These are phyloP conservation scores for Breynia disticha DNA, from an alignment of 441 rosid species.

Conservation along the genomic window DNA sequence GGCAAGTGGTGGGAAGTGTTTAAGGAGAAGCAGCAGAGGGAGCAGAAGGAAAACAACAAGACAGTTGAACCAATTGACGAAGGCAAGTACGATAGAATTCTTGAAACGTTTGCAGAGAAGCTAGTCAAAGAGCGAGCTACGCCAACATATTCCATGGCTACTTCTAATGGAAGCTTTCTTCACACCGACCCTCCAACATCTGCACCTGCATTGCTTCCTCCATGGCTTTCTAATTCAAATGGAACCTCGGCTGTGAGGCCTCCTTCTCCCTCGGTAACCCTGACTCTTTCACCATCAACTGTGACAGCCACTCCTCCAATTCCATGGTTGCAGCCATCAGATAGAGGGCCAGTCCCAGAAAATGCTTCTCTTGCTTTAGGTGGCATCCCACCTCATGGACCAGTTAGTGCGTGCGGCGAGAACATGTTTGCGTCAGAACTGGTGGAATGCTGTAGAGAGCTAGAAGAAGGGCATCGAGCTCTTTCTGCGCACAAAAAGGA, in stretches of 20 bases:
- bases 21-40: constrained; percentile 91
- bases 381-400: constrained; percentile 31
- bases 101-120: constrained; percentile 93
- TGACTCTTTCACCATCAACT: constrained; percentile 71
- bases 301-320: constrained; percentile 60
- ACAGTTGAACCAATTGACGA: constrained; percentile 73
- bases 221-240: constrained; percentile 85
- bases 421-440: constrained; percentile 52
- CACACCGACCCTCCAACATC: constrained; percentile 42
- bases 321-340: constrained; percentile 66
- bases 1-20: constrained; percentile 99
- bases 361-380: constrained; percentile 36
- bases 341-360: constrained; percentile 53
- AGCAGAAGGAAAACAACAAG: constrained; percentile 70
- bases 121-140: constrained; percentile 67
- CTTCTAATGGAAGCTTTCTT: constrained; percentile 60
- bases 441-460: constrained; percentile 77
- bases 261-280: constrained; percentile 77
- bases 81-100: constrained; percentile 83
- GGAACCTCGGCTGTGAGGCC: constrained; percentile 36
- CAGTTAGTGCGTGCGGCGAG: constrained; percentile 41
- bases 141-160: constrained; percentile 57
- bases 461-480: constrained; percentile 86
- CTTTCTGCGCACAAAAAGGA: constrained; percentile 87
- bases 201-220: constrained; percentile 53